Percentiles rank a stretch among this genome's conserved stretches.
Evolutionary conservation across 2,329 filamentous ascomycete genomes (phyloP).

Genomic region (Botrytis paeoniae): DNA sequence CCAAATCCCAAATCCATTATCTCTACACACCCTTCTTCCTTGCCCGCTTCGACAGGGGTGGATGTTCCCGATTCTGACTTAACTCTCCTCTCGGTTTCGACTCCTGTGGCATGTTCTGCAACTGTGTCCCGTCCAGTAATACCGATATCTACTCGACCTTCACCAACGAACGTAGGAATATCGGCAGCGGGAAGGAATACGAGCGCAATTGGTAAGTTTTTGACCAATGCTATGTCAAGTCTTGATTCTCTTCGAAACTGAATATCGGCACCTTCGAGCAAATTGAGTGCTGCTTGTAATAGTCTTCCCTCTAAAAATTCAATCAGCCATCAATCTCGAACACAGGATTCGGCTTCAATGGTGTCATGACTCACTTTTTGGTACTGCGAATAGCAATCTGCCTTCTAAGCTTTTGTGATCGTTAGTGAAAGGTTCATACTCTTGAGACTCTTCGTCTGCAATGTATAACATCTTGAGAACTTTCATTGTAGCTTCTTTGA

Average conservation of each 20-base stretch:
- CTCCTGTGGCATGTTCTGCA: slow-evolving; percentile 75
- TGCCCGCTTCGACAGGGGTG: slow-evolving; percentile 42
- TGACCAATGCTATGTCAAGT: slow-evolving; percentile 95
- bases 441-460: slow-evolving; percentile 45
- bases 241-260: slow-evolving; percentile 94
- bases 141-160: slow-evolving; percentile 88
- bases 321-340: slow-evolving; percentile 20
- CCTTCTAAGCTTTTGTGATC: slow-evolving; percentile 70
- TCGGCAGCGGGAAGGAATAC: slow-evolving; percentile 96
- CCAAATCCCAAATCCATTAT: slow-evolving; percentile 91
- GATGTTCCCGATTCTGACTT: slow-evolving; percentile 48
- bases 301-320: slow-evolving; percentile 76
- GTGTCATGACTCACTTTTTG: slow-evolving; percentile 72
- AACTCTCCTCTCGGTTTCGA: slow-evolving; percentile 49
- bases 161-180: slow-evolving; percentile 95
- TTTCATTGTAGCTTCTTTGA: slow-evolving; percentile 1
- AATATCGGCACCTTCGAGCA: slow-evolving; percentile 90
- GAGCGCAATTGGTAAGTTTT: slow-evolving; percentile 92
- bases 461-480: not conserved
- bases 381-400: slow-evolving; percentile 92
- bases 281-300: slow-evolving; percentile 81
- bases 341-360: slow-evolving; percentile 14
- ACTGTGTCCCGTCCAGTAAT: slow-evolving; percentile 95
- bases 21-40: slow-evolving; percentile 62
- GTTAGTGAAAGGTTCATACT: slow-evolving; percentile 42